Base-by-base conservation (phyloP, 176 grass and related monocot species). In the Avena eriantha region DNA sequence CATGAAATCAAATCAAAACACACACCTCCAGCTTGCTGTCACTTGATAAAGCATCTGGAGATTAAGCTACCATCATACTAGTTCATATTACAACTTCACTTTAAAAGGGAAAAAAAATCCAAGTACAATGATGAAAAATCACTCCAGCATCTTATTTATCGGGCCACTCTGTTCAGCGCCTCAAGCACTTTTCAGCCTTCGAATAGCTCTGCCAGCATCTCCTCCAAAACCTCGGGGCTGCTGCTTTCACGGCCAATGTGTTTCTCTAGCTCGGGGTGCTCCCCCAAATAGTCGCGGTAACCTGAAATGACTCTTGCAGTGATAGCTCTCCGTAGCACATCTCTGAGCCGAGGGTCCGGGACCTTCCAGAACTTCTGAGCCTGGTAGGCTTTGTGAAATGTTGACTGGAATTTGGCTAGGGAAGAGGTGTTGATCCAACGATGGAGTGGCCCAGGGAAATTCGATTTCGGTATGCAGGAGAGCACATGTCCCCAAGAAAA, bases 361-460 rank as follows among this genome's bases (percentile, higher is more conserved):
- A 79, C 56, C 36, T 79, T 79, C 13, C 56, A 79, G 13, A 63
- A 21, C 56, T 24, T 79, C 21, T 79, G 77, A 80, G 56, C 21
- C 5, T 6, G 14, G 36, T 80, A 63, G 0, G 57, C 18, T 47
- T 46, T 74, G 13, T 74, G 45, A 74, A 74, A 74, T 5, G 2
- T 13, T 0, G 22, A 74, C 4, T 74, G 12, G 3, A 49, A 74
- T 50, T 50, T 74, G 14, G 22, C n/a, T 7, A 74, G 71, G 1
- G 45, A 26, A 4, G 45, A 9, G 71, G 8, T 14, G 4, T 22
- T 72, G 36, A 22, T 13, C 19, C 36, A 72, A 2, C 19, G 39
- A 22, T 3, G 19, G 69, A 72, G 69, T 10, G 4, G 69, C 22
- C 39, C 39, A 46, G 4, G 19, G 14, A 5, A 31, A 15, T 8